Evolutionary conservation across 2,329 filamentous ascomycete species (phyloP).

Genomic region (Beauveria medogensis): DNA sequence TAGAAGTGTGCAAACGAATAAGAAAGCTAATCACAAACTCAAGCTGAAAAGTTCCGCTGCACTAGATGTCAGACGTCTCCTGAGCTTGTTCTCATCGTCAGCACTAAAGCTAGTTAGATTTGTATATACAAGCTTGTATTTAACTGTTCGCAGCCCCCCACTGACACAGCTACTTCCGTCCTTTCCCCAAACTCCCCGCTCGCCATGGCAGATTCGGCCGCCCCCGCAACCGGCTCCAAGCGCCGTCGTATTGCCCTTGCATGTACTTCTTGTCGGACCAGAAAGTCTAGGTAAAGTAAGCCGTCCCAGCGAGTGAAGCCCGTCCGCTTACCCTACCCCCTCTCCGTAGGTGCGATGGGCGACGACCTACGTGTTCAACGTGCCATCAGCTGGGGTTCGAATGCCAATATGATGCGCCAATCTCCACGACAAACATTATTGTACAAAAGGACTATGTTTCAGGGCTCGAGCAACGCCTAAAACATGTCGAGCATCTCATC

Average conservation of each 20-base stretch:
- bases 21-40: too few species aligned
- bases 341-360: slow-evolving; percentile 16
- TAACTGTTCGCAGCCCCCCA: not conserved
- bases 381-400: slow-evolving; percentile 15
- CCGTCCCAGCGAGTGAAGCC: not conserved
- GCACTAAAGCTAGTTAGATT: slow-evolving; percentile 1
- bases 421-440: slow-evolving; percentile 14
- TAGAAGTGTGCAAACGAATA: too few species aligned
- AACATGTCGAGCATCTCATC: slow-evolving; percentile 15
- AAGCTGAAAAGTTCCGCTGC: not conserved
- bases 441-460: slow-evolving; percentile 12
- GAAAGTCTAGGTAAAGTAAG: slow-evolving; percentile 16
- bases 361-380: slow-evolving; percentile 16
- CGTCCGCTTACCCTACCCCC: not conserved
- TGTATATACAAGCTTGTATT: not conserved
- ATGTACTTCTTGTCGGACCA: slow-evolving; percentile 17
- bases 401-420: slow-evolving; percentile 17
- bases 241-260: slow-evolving; percentile 16
- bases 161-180: not conserved
- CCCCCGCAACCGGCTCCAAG: slow-evolving; percentile 1
- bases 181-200: slow-evolving; percentile 6
- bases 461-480: slow-evolving; percentile 14
- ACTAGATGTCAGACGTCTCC: not conserved
- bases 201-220: slow-evolving; percentile 1
- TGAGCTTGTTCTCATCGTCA: not conserved